A percentile compares a stretch with the other conserved stretches of the same genome.
phyloP scores from a whole-genome alignment of 2,329 filamentous ascomycete genomes.

The Aureobasidium mangrovei region DNA sequence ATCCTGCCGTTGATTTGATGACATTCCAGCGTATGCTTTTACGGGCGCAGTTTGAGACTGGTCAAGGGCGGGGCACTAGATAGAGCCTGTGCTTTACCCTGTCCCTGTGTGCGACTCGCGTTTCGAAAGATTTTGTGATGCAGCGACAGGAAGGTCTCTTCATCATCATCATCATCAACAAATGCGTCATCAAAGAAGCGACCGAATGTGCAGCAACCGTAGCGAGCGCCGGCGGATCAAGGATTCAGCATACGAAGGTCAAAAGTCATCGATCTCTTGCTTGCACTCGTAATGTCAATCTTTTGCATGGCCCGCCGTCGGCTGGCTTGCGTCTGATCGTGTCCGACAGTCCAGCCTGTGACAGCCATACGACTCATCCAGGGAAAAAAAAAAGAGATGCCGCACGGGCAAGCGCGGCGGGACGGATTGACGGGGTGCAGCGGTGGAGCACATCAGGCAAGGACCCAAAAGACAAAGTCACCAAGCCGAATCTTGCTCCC shows the following conservation, averaged over 20 bases:
- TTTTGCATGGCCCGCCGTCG: neutral
- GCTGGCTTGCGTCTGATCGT: neutral
- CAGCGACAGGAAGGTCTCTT: constrained; percentile 9
- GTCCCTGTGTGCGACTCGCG: neutral
- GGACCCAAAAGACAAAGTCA: constrained; percentile 1
- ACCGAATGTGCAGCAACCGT: constrained; percentile 5
- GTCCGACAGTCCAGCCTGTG: neutral
- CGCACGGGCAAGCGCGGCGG: constrained; percentile 7
- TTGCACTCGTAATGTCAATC: neutral
- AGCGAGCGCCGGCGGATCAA: neutral
- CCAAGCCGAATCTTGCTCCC: neutral
- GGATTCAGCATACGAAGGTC: neutral
- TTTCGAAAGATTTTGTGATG: constrained; percentile 7
- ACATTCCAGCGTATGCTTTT: constrained; percentile 9
- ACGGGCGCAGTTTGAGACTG: neutral
- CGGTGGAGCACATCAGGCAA: constrained; percentile 7
- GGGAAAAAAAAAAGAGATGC: neutral
- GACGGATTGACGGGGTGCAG: constrained; percentile 1
- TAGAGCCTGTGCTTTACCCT: neutral
- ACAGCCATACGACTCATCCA: neutral
- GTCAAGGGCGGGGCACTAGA: neutral
- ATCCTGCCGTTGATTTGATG: constrained; percentile 8
- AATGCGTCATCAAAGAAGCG: neutral
- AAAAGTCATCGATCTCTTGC: neutral
- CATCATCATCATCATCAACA: constrained; percentile 12